These are phyloP conservation scores for Laguncularia racemosa DNA, from an alignment of 345 rosid species.

Conservation along the genomic window DNA sequence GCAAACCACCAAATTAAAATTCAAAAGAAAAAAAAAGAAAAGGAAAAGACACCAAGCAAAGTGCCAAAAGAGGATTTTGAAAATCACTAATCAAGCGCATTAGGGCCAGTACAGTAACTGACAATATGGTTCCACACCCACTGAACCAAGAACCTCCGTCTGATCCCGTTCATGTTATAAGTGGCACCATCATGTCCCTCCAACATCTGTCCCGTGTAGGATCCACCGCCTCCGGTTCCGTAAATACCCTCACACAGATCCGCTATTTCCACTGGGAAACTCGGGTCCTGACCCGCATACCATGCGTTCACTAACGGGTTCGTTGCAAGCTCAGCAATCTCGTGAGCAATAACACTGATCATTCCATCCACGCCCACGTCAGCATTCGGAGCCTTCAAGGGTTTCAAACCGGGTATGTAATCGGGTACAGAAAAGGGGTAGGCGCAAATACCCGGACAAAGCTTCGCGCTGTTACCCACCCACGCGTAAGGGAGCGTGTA, in stretches of 20 bases:
- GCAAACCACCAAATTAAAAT: too few species aligned
- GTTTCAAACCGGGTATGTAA: constrained; percentile 56
- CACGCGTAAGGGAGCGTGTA: constrained; percentile 95
- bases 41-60: too few species aligned
- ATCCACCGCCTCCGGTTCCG: constrained; percentile 97
- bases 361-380: constrained; percentile 92
- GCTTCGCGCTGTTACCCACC: constrained; percentile 90
- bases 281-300: constrained; percentile 94
- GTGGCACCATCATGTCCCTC: constrained; percentile 67
- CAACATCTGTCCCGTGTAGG: constrained; percentile 82
- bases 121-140: constrained; percentile 87
- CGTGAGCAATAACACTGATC: constrained; percentile 94
- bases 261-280: constrained; percentile 83
- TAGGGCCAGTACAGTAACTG: constrained; percentile 89
- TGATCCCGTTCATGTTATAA: constrained; percentile 77
- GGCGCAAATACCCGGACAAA: constrained; percentile 88
- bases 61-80: neutral
- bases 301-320: constrained; percentile 95
- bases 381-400: constrained; percentile 72
- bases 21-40: too few species aligned
- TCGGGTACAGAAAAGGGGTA: constrained; percentile 82
- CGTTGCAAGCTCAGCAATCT: constrained; percentile 90
- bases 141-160: constrained; percentile 84
- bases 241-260: constrained; percentile 97
- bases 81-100: constrained; percentile 64